Conservation (phyloP, 208 protist species). For the Leishmania tropica region DNA sequence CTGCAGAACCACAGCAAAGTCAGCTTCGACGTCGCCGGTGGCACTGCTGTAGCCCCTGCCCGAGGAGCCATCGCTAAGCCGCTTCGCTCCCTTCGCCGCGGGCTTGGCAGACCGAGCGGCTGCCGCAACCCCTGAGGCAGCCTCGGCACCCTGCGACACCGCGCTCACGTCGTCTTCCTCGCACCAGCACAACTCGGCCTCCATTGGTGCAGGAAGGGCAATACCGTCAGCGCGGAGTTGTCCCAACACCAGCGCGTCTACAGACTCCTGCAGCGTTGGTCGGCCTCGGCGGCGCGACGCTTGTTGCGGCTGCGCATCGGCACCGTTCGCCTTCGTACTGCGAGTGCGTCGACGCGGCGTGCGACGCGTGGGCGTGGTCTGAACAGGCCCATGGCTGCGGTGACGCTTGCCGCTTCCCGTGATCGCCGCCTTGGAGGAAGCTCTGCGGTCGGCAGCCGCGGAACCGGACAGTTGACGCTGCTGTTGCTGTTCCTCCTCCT, state of each 20-base stretch:
- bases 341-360: conserved; percentile 12
- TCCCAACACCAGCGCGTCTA: conserved; percentile 61
- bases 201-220: conserved; percentile 26
- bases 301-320: not conserved
- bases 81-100: not conserved
- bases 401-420: conserved; percentile 15
- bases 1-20: conserved; percentile 21
- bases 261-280: conserved; percentile 38
- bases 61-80: not conserved
- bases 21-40: conserved; percentile 4
- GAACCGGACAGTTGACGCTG: conserved; percentile 2
- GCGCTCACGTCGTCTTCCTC: not conserved
- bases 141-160: not conserved
- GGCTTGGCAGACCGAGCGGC: not conserved
- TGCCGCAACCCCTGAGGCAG: not conserved
- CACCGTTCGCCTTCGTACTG: not conserved
- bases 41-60: not conserved
- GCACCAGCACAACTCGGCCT: conserved; percentile 20
- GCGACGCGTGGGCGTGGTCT: conserved; percentile 7
- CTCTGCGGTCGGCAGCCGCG: not conserved
- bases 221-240: conserved; percentile 74
- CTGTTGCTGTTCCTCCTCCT: conserved; percentile 9
- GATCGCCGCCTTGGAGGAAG: not conserved
- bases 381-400: conserved; percentile 8
- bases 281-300: conserved; percentile 8